These are phyloP conservation scores for Megacollybia marginata DNA, from an alignment of 768 basidiomycete species.

Conservation along the genomic window DNA sequence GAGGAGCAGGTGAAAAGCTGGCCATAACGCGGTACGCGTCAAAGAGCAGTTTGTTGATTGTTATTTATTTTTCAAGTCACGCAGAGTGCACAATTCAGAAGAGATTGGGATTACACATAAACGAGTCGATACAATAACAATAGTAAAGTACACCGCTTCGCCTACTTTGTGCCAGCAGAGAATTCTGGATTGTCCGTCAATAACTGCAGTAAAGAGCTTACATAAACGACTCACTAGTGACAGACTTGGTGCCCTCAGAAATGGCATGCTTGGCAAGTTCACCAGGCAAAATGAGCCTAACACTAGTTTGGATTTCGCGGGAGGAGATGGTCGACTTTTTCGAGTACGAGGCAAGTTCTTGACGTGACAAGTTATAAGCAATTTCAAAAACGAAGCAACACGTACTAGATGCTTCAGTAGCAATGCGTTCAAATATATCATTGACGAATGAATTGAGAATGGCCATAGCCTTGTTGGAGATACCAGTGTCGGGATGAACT, in stretches of 20 bases:
- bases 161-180: conserved; percentile 43
- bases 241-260: conserved; percentile 75
- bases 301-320: conserved; percentile 82
- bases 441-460: conserved; percentile 82
- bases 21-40: conserved; percentile 31
- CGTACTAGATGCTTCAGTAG: conserved; percentile 65
- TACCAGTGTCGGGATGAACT: conserved; percentile 91
- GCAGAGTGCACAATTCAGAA: no score
- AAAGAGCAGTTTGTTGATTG: no score
- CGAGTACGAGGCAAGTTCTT: conserved; percentile 77
- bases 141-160: conserved; percentile 1
- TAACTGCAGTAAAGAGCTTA: not conserved
- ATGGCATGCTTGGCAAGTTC: conserved; percentile 86
- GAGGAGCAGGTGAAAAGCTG: conserved; percentile 52
- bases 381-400: not conserved
- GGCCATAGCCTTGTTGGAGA: conserved; percentile 85
- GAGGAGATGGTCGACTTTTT: conserved; percentile 92
- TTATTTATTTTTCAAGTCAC: no score
- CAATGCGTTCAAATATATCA: conserved; percentile 79
- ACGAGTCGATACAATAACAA: not conserved
- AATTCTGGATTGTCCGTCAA: conserved; percentile 30
- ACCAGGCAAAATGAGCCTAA: conserved; percentile 78
- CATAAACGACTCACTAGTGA: conserved; percentile 39
- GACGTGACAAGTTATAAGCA: not conserved
- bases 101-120: not conserved